Conservation (phyloP, 345 rosid genomes). For the Mercurialis annua region DNA sequence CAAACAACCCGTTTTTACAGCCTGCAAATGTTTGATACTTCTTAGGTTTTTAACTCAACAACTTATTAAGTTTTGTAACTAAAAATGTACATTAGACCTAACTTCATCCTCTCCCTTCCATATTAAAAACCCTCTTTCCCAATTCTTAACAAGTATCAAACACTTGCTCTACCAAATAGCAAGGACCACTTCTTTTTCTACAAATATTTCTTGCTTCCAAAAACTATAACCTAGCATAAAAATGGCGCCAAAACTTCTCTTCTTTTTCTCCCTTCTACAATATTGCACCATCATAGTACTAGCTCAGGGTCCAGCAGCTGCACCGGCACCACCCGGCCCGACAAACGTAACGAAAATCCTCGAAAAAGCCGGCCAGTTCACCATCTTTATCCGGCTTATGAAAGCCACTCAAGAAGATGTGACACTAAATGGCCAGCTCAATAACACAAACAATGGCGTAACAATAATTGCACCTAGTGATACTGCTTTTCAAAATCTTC, state of each 20-base stretch:
- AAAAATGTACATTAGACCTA: conserved; percentile 18
- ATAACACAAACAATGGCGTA: conserved; percentile 29
- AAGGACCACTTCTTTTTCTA: not conserved
- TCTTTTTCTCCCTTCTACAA: conserved; percentile 9
- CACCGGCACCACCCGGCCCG: conserved; percentile 20
- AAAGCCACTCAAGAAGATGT: conserved; percentile 21
- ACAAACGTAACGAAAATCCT: conserved; percentile 22
- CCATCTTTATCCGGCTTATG: conserved; percentile 21
- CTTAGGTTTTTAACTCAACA: no score
- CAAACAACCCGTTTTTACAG: no score
- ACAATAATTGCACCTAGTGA: conserved; percentile 31
- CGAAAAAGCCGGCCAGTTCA: conserved; percentile 26
- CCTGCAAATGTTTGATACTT: no score
- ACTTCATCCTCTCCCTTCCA: not conserved
- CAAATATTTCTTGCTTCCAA: not conserved
- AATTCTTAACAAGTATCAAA: conserved; percentile 7
- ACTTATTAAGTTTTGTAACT: conserved; percentile 5
- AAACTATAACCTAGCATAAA: not conserved
- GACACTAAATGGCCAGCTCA: conserved; percentile 15
- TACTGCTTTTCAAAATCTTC: conserved; percentile 23
- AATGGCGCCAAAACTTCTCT: conserved; percentile 1
- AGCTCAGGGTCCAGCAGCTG: conserved; percentile 23
- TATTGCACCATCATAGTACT: conserved; percentile 12
- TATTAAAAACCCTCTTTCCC: conserved; percentile 17
- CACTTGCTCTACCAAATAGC: not conserved